These are phyloP conservation scores for Phytophthora tentaculata DNA, from an alignment of 352 stramenopile species.

Conservation along the genomic window DNA sequence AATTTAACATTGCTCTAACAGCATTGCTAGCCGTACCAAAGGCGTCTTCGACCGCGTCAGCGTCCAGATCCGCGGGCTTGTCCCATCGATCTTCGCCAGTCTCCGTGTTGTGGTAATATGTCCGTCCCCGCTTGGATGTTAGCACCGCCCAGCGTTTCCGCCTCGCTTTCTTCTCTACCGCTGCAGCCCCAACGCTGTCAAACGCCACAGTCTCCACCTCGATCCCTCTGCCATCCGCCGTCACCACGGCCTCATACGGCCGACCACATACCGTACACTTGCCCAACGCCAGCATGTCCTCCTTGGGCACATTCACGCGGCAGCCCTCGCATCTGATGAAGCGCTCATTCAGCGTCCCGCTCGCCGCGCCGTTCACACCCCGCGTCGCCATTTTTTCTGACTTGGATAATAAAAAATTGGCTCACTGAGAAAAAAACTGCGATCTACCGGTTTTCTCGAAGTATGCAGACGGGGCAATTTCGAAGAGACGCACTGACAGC, in stretches of 20 bases:
- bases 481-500: conserved; percentile 7
- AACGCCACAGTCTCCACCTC: conserved; percentile 55
- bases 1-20: too few relatives aligned
- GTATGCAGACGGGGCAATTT: conserved; percentile 22
- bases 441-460: conserved; percentile 19
- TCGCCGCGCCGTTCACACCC: conserved; percentile 63
- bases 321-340: conserved; percentile 84
- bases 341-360: conserved; percentile 68
- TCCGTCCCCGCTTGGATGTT: conserved; percentile 63
- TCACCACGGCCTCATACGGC: conserved; percentile 44
- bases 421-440: conserved; percentile 22
- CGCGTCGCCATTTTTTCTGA: conserved; percentile 43
- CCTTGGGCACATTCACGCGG: conserved; percentile 81
- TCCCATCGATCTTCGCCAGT: conserved; percentile 84
- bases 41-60: conserved; percentile 58
- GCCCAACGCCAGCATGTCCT: conserved; percentile 70
- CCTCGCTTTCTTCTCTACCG: conserved; percentile 30
- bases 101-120: conserved; percentile 88
- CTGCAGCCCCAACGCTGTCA: conserved; percentile 1
- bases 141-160: conserved; percentile 72
- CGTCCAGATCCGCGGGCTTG: conserved; percentile 68
- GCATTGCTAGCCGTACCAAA: conserved; percentile 46
- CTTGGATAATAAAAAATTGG: conserved; percentile 6
- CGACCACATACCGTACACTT: conserved; percentile 66
- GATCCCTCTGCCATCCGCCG: conserved; percentile 30